Evolutionary conservation across 176 grass and related monocot genomes (phyloP).

Genomic region (Pharus latifolius): DNA sequence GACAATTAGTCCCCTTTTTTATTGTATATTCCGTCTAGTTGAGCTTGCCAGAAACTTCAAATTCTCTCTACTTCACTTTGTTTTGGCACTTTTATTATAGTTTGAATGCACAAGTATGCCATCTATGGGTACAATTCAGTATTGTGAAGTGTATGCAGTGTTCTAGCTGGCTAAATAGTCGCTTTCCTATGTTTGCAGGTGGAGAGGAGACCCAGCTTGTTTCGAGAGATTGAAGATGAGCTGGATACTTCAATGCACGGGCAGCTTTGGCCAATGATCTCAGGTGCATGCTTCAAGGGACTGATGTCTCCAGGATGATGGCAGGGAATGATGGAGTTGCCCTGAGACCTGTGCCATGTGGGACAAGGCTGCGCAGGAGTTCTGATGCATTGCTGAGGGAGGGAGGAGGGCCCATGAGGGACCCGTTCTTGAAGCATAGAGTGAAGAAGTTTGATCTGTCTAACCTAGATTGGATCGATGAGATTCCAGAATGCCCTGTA

Average conservation of each 20-base stretch:
- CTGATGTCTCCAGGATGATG: slow-evolving; percentile 40
- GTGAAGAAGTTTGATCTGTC: slow-evolving; percentile 81
- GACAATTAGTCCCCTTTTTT: neutral
- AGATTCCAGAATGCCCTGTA: slow-evolving; percentile 83
- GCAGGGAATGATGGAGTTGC: slow-evolving; percentile 42
- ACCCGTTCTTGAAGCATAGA: slow-evolving; percentile 63
- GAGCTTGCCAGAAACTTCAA: slow-evolving; percentile 22
- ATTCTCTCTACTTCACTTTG: slow-evolving; percentile 19
- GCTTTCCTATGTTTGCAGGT: slow-evolving; percentile 29
- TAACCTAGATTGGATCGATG: slow-evolving; percentile 80
- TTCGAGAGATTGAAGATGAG: slow-evolving; percentile 20
- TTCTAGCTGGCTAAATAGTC: neutral
- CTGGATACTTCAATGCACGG: slow-evolving; percentile 37
- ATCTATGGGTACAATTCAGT: slow-evolving; percentile 18
- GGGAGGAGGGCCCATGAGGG: slow-evolving; percentile 20
- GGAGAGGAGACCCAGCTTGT: slow-evolving; percentile 31
- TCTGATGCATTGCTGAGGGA: slow-evolving; percentile 29
- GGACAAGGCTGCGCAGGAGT: slow-evolving; percentile 36
- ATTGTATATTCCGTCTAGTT: slow-evolving; percentile 27
- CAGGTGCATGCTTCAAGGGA: neutral
- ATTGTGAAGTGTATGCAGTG: neutral
- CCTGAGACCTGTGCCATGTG: slow-evolving; percentile 53
- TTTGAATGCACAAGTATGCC: neutral
- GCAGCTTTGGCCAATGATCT: slow-evolving; percentile 18
- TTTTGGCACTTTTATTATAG: slow-evolving; percentile 19